Conservation (phyloP, 345 rosid species). For the Schrenkiella parvula region DNA sequence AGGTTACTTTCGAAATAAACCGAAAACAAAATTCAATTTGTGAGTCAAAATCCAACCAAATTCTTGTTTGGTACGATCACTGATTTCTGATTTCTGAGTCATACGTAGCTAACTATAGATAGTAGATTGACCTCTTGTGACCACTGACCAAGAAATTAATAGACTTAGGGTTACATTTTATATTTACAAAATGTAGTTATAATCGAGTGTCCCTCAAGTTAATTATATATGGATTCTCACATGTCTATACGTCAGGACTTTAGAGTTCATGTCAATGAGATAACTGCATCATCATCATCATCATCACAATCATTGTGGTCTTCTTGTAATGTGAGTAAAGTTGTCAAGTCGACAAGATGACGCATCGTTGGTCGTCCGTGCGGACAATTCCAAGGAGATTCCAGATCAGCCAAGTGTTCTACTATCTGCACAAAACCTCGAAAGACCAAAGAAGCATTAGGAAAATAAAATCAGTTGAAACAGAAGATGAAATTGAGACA, state of each 20-base stretch:
- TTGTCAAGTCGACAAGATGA: slow-evolving; percentile 77
- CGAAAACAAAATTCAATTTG: neutral
- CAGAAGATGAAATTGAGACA: neutral
- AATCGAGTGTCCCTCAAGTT: neutral
- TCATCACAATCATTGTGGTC: slow-evolving; percentile 15
- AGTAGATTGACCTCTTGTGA: neutral
- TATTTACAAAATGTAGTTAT: neutral
- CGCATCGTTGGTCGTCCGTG: slow-evolving; percentile 99
- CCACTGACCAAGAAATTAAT: neutral
- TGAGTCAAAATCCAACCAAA: neutral
- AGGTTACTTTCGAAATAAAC: neutral
- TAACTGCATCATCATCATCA: slow-evolving; percentile 13
- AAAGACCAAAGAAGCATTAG: neutral
- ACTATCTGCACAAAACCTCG: slow-evolving; percentile 51
- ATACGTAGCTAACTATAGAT: neutral
- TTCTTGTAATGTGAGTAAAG: slow-evolving; percentile 35
- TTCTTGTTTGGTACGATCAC: neutral
- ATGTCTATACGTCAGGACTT: neutral
- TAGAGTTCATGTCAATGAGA: slow-evolving; percentile 7
- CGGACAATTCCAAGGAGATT: slow-evolving; percentile 99
- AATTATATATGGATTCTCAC: neutral
- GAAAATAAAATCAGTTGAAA: neutral
- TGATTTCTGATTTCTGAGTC: neutral
- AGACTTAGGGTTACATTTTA: neutral
- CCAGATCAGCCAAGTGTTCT: slow-evolving; percentile 68